Evolutionary conservation across 768 basidiomycete species (phyloP).

Genomic region (Sporobolomyces pararoseus): DNA sequence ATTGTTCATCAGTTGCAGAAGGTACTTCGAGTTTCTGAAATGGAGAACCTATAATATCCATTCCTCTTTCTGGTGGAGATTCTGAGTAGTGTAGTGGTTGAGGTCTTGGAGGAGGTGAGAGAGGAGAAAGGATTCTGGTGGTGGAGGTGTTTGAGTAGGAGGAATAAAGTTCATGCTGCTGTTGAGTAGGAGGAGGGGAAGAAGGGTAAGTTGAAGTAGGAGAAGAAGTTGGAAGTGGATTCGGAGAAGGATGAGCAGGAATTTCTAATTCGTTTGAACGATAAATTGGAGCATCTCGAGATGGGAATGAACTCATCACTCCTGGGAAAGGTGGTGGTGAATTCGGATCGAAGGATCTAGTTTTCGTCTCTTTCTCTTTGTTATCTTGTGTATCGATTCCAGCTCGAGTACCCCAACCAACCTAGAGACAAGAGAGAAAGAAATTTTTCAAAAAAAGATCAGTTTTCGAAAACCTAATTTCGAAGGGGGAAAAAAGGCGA

Average conservation of each 20-base stretch:
- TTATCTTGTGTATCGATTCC: slow-evolving; percentile 55
- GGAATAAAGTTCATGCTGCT: not conserved
- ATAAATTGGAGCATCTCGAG: not conserved
- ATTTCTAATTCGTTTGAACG: not conserved
- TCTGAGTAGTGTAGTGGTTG: not conserved
- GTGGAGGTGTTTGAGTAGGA: not conserved
- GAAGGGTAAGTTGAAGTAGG: slow-evolving; percentile 12
- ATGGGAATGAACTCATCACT: slow-evolving; percentile 8
- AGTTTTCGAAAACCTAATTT: too few relatives aligned
- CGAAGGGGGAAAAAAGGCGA: too few relatives aligned
- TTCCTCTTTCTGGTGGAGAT: not conserved
- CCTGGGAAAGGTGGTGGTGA: slow-evolving; percentile 13
- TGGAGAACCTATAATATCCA: not conserved
- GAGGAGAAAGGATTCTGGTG: not conserved
- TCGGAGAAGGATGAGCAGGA: not conserved
- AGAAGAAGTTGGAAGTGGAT: slow-evolving; percentile 13
- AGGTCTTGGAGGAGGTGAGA: not conserved
- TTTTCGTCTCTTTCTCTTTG: too few relatives aligned
- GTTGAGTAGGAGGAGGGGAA: not conserved
- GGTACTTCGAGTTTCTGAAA: slow-evolving; percentile 11
- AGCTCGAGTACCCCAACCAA: slow-evolving; percentile 92
- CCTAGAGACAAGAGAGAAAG: slow-evolving; percentile 53
- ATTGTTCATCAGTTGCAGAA: slow-evolving; percentile 13
- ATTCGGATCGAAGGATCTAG: not conserved
- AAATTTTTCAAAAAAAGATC: not conserved